These are phyloP conservation scores for Metschnikowia hibisci DNA, from an alignment of 805 yeast species.

Conservation along the genomic window DNA sequence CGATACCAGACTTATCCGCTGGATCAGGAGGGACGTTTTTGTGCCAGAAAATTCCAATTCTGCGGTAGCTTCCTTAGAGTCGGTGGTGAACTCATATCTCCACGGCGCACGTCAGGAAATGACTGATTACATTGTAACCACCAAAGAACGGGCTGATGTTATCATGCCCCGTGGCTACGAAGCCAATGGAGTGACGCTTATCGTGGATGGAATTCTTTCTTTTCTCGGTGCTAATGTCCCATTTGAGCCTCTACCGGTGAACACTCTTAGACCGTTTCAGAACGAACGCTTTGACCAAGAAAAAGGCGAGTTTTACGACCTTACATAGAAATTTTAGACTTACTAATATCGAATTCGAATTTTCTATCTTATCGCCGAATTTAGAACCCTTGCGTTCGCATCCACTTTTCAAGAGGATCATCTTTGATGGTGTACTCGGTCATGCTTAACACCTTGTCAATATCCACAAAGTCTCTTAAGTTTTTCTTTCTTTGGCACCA, in stretches of 20 bases:
- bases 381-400: slow-evolving; percentile 10
- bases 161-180: slow-evolving; percentile 71
- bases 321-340: slow-evolving; percentile 16
- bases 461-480: slow-evolving; percentile 53
- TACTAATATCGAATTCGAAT: neutral
- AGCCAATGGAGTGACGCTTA: slow-evolving; percentile 49
- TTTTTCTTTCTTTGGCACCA: slow-evolving; percentile 68
- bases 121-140: slow-evolving; percentile 60
- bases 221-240: slow-evolving; percentile 20
- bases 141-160: slow-evolving; percentile 71
- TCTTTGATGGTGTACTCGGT: slow-evolving; percentile 44
- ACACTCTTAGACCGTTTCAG: slow-evolving; percentile 31
- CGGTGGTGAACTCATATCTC: slow-evolving; percentile 46
- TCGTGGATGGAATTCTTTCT: slow-evolving; percentile 61
- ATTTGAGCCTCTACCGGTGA: slow-evolving; percentile 14
- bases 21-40: slow-evolving; percentile 51
- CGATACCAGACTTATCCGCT: slow-evolving; percentile 76
- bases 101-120: slow-evolving; percentile 60
- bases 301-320: slow-evolving; percentile 43
- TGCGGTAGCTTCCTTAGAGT: slow-evolving; percentile 23
- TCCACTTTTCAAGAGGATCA: slow-evolving; percentile 51
- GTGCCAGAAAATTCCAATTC: neutral
- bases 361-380: neutral
- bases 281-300: slow-evolving; percentile 37
- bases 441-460: slow-evolving; percentile 43